phyloP scores from a whole-genome alignment of 108 stramenopile genomes.

The Fragilariopsis cylindrus region DNA sequence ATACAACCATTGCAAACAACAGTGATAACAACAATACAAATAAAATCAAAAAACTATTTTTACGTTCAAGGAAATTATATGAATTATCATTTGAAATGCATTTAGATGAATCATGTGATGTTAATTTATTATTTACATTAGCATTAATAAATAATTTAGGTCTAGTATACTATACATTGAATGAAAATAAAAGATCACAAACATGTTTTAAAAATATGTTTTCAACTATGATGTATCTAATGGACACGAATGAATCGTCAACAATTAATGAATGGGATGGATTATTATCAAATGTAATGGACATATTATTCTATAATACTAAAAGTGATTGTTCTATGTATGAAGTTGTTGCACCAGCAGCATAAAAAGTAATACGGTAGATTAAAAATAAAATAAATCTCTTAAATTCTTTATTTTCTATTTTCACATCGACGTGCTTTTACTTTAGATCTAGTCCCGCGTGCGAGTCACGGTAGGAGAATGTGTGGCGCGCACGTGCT shows the following conservation, averaged over 20 bases:
- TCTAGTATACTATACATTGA: slow-evolving; percentile 9
- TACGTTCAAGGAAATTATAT: slow-evolving; percentile 17
- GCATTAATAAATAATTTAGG: slow-evolving; percentile 32
- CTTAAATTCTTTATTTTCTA: no score
- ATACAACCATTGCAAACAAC: not conserved
- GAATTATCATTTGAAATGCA: slow-evolving; percentile 29
- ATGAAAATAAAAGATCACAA: slow-evolving; percentile 14
- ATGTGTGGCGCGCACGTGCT: no score
- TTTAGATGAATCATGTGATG: slow-evolving; percentile 25
- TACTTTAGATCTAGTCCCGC: no score
- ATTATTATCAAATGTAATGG: slow-evolving; percentile 22
- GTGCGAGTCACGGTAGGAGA: no score
- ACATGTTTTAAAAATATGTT: slow-evolving; percentile 29
- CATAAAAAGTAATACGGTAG: not conserved
- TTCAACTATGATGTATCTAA: slow-evolving; percentile 28
- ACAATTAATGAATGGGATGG: slow-evolving; percentile 27
- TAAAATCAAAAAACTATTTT: slow-evolving; percentile 1
- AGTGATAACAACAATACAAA: not conserved
- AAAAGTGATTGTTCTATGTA: not conserved
- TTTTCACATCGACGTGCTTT: no score
- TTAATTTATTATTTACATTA: slow-evolving; percentile 20
- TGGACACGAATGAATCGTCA: slow-evolving; percentile 25
- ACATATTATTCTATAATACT: not conserved
- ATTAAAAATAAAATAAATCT: no score
- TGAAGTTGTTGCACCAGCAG: slow-evolving; percentile 21